Evolutionary conservation across 2,329 filamentous ascomycete genomes (phyloP).

Genomic region (Colletotrichum eremochloae): DNA sequence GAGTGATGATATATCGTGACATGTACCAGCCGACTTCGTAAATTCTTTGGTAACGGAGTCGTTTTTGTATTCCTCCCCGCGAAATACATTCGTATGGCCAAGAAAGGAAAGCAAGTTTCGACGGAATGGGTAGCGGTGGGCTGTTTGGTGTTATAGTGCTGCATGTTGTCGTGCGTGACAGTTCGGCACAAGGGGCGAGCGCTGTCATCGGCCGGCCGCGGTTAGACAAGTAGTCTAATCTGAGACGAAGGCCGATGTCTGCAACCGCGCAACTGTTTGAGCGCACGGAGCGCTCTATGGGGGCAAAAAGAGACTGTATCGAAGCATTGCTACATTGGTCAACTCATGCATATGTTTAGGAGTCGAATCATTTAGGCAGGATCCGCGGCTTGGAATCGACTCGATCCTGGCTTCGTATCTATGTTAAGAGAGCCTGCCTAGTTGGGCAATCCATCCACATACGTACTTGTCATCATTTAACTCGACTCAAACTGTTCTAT

Average conservation of each 20-base stretch:
- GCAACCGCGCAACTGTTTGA: slow-evolving; percentile 41
- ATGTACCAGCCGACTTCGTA: neutral
- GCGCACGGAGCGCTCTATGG: slow-evolving; percentile 39
- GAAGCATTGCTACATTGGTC: slow-evolving; percentile 35
- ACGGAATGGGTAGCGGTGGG: slow-evolving; percentile 12
- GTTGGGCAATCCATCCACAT: slow-evolving; percentile 20
- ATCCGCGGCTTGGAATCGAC: slow-evolving; percentile 28
- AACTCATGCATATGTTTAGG: slow-evolving; percentile 34
- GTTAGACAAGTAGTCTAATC: slow-evolving; percentile 39
- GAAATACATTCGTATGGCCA: slow-evolving; percentile 28
- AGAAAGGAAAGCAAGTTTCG: neutral
- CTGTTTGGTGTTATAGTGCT: slow-evolving; percentile 36
- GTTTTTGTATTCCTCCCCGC: slow-evolving; percentile 37
- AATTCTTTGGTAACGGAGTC: slow-evolving; percentile 13
- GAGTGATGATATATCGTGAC: neutral
- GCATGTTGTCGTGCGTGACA: slow-evolving; percentile 33
- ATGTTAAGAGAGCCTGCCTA: slow-evolving; percentile 1
- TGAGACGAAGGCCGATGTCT: slow-evolving; percentile 41
- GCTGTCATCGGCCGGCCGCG: slow-evolving; percentile 38
- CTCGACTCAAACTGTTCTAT: slow-evolving; percentile 11
- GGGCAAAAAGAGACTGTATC: slow-evolving; percentile 22
- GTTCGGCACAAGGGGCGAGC: slow-evolving; percentile 36
- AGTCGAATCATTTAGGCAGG: slow-evolving; percentile 7
- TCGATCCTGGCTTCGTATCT: slow-evolving; percentile 36
- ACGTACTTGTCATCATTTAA: neutral